phyloP scores from a whole-genome alignment of 2,329 filamentous ascomycete genomes.

The Truncatella angustata region DNA sequence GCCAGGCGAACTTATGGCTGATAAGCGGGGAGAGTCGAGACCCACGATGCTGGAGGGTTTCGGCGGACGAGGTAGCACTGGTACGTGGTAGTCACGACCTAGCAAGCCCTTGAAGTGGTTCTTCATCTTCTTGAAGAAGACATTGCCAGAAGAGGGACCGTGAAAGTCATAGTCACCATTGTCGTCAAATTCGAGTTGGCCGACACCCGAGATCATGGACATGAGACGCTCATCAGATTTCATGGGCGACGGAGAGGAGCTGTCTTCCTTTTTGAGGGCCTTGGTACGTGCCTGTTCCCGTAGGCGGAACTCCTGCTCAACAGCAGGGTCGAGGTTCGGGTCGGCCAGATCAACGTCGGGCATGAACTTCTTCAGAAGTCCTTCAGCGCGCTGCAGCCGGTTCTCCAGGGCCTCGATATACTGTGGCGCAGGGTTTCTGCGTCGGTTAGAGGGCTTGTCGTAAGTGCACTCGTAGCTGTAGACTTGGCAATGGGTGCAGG shows the following conservation, averaged over 20 bases:
- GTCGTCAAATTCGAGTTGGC: conserved; percentile 88
- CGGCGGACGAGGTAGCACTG: conserved; percentile 55
- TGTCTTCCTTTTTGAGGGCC: conserved; percentile 38
- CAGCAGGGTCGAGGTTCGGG: conserved; percentile 73
- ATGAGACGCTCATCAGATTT: conserved; percentile 72
- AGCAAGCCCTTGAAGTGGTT: conserved; percentile 81
- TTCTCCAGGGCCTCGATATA: conserved; percentile 88
- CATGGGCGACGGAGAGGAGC: conserved; percentile 32
- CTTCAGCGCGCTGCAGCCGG: conserved; percentile 79
- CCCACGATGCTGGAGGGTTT: conserved; percentile 49
- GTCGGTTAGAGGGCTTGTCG: conserved; percentile 88
- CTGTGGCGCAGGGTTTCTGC: conserved; percentile 86
- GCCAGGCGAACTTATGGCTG: conserved; percentile 62
- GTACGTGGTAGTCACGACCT: conserved; percentile 58
- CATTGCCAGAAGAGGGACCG: conserved; percentile 85
- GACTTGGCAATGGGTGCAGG: conserved; percentile 93
- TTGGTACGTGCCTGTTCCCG: conserved; percentile 51
- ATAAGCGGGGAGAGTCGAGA: conserved; percentile 68
- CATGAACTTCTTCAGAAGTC: conserved; percentile 73
- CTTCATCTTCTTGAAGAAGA: conserved; percentile 83
- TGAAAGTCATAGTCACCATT: conserved; percentile 93
- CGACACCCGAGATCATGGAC: conserved; percentile 93
- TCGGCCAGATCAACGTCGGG: conserved; percentile 85
- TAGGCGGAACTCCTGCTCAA: conserved; percentile 66
- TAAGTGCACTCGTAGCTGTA: conserved; percentile 98